Conservation (phyloP, 768 basidiomycete species). For the Amylocystis lapponica region DNA sequence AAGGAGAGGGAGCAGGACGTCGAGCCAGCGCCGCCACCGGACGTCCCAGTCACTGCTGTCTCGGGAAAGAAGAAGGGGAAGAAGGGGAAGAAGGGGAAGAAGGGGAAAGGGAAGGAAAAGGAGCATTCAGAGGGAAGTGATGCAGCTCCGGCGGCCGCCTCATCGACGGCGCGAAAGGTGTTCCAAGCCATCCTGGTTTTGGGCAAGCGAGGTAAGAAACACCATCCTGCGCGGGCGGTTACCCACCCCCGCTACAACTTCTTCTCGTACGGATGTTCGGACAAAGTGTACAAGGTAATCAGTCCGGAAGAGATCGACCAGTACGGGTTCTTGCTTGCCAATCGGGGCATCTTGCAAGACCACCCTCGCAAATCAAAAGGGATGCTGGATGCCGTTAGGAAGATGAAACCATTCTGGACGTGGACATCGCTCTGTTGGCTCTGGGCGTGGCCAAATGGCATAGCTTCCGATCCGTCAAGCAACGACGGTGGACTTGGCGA, state of each 20-base stretch:
- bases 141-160: constrained; percentile 16
- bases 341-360: background rate
- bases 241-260: too few species aligned
- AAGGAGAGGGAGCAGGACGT: too few species aligned
- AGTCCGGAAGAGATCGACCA: background rate
- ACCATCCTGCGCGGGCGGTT: constrained; percentile 14
- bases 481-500: too few species aligned
- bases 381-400: too few species aligned
- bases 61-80: background rate
- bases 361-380: background rate
- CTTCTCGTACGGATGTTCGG: too few species aligned
- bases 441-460: too few species aligned
- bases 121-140: background rate
- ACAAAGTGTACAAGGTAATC: constrained; percentile 13
- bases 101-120: background rate
- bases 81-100: background rate
- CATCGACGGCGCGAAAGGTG: constrained; percentile 13
- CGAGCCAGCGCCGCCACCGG: background rate
- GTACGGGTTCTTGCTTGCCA: background rate
- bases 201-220: too few species aligned
- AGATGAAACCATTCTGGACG: too few species aligned
- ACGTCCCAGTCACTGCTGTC: background rate
- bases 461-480: too few species aligned
- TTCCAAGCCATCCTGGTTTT: too few species aligned
- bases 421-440: too few species aligned